Conservation (phyloP, 1,139 yeast genomes). For the Blastobotrys buckinghamii region DNA sequence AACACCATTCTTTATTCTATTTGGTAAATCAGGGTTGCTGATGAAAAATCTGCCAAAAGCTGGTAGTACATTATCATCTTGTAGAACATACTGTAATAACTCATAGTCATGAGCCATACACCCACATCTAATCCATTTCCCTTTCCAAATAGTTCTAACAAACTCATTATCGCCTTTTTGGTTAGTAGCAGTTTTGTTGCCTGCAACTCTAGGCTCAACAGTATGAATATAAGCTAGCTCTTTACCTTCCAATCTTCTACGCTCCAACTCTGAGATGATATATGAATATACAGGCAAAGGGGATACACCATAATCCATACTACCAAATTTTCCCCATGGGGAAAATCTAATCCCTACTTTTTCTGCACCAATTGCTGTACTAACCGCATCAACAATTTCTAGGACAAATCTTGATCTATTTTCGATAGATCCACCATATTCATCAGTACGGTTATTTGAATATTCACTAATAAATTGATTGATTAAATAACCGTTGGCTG, state of each 20-base stretch:
- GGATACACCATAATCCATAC: constrained; percentile 30
- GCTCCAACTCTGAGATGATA: constrained; percentile 28
- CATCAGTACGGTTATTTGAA: constrained; percentile 56
- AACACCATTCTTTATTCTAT: constrained; percentile 35
- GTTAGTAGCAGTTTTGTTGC: background rate
- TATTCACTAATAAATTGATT: constrained; percentile 42
- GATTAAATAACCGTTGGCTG: constrained; percentile 61
- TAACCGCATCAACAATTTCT: constrained; percentile 49
- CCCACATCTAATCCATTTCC: constrained; percentile 38
- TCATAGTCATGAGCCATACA: constrained; percentile 26
- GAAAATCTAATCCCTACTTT: constrained; percentile 54
- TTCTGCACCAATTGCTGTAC: constrained; percentile 48
- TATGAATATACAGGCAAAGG: constrained; percentile 30
- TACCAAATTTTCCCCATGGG: constrained; percentile 42
- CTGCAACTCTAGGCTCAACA: constrained; percentile 41
- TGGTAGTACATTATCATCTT: constrained; percentile 37
- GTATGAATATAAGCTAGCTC: constrained; percentile 45
- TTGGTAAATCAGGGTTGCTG: constrained; percentile 45
- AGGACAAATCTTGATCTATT: constrained; percentile 56
- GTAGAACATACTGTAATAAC: constrained; percentile 19
- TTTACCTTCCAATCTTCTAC: constrained; percentile 23
- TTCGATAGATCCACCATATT: constrained; percentile 65
- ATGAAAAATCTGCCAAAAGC: constrained; percentile 45
- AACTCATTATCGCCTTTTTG: constrained; percentile 15
- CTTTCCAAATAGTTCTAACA: constrained; percentile 34